phyloP scores from a whole-genome alignment of 306 rosid species.

The Malus asiatica region DNA sequence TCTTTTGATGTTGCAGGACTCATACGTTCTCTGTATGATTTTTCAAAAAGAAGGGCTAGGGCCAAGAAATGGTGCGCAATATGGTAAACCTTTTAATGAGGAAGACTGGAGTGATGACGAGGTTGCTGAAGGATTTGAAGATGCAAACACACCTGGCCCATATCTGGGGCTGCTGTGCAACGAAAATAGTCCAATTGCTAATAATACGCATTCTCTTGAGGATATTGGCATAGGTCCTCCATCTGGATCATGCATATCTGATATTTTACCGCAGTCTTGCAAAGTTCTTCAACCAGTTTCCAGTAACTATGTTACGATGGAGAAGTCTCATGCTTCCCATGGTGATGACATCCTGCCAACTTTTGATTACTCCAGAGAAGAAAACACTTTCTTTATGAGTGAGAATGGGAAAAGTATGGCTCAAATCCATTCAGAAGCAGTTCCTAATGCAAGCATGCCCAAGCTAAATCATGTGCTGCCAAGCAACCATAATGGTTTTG shows the following conservation, averaged over 20 bases:
- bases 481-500: background rate
- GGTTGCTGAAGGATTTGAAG: conserved; percentile 23
- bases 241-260: conserved; percentile 31
- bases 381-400: background rate
- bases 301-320: background rate
- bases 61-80: conserved; percentile 58
- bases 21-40: conserved; percentile 55
- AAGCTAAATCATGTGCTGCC: background rate
- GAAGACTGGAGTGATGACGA: conserved; percentile 55
- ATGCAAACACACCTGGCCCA: conserved; percentile 6
- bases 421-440: background rate
- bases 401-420: background rate
- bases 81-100: conserved; percentile 54
- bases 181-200: conserved; percentile 11
- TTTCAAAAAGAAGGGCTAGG: conserved; percentile 66
- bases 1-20: conserved; percentile 38
- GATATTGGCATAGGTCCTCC: conserved; percentile 14
- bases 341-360: conserved; percentile 12
- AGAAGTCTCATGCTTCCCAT: background rate
- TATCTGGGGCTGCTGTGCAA: conserved; percentile 4
- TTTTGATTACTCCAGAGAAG: background rate
- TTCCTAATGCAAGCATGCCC: background rate
- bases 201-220: conserved; percentile 12
- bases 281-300: conserved; percentile 14
- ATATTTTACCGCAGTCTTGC: conserved; percentile 12